These are phyloP conservation scores for barrel medic (Medicago truncatula) DNA, from an alignment of 306 rosid genomes.

Conservation along the genomic window MtrunA17r5.0-ANR NC_053049.1:4145501-4146000, in stretches of 20 bases:
- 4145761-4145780: too few relatives aligned
- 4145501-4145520: background rate
- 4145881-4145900: too few relatives aligned
- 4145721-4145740: constrained; percentile 47
- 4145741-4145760: constrained; percentile 6
- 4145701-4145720: constrained; percentile 95
- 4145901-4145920: too few relatives aligned
- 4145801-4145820: too few relatives aligned
- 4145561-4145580: background rate
- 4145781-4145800: too few relatives aligned
- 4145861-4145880: too few relatives aligned
- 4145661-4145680: constrained; percentile 88
- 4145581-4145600: background rate
- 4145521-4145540: background rate
- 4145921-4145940: too few relatives aligned
- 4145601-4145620: background rate
- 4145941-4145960: too few relatives aligned
- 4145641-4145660: constrained; percentile 87
- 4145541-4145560: constrained; percentile 1
- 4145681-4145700: constrained; percentile 83
- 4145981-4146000: too few relatives aligned
- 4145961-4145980: too few relatives aligned
- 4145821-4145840: background rate
- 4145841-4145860: too few relatives aligned
- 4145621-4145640: constrained; percentile 58